Conservation (phyloP, 495 filamentous ascomycete species). For the Aspergillus nanangensis region DNA sequence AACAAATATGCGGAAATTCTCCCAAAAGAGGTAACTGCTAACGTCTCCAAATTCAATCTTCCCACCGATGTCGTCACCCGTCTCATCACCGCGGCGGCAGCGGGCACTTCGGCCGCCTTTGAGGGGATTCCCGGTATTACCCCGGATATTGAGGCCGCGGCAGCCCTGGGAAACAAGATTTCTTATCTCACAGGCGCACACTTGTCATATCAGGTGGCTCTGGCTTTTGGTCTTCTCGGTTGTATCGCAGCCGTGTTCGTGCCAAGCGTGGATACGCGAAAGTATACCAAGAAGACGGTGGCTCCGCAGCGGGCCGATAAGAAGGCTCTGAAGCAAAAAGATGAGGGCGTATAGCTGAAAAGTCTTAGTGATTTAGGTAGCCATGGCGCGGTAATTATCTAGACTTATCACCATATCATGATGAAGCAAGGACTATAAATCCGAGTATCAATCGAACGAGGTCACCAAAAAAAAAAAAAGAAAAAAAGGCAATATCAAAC, state of each 20-base stretch:
- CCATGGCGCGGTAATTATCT: too few species aligned
- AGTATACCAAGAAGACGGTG: background rate
- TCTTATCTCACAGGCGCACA: background rate
- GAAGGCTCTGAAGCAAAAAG: background rate
- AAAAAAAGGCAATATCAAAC: too few species aligned
- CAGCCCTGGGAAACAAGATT: background rate
- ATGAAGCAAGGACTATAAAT: too few species aligned
- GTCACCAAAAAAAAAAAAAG: too few species aligned
- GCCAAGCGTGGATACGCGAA: background rate
- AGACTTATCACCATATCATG: too few species aligned
- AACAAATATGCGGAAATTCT: too few species aligned
- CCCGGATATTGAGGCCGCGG: background rate
- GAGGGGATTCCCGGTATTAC: background rate
- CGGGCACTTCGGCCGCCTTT: background rate
- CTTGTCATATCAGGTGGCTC: background rate
- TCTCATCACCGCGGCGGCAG: background rate
- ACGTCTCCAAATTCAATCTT: background rate
- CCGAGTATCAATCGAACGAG: too few species aligned
- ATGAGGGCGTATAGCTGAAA: background rate
- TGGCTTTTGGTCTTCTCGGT: background rate
- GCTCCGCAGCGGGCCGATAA: background rate
- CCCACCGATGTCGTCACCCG: background rate
- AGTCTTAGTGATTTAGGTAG: too few species aligned
- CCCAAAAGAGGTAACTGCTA: too few species aligned
- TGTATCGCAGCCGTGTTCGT: background rate